These are phyloP conservation scores for Diospyros lotus DNA, from an alignment of 148 eudicot species.

Conservation along the genomic window DNA sequence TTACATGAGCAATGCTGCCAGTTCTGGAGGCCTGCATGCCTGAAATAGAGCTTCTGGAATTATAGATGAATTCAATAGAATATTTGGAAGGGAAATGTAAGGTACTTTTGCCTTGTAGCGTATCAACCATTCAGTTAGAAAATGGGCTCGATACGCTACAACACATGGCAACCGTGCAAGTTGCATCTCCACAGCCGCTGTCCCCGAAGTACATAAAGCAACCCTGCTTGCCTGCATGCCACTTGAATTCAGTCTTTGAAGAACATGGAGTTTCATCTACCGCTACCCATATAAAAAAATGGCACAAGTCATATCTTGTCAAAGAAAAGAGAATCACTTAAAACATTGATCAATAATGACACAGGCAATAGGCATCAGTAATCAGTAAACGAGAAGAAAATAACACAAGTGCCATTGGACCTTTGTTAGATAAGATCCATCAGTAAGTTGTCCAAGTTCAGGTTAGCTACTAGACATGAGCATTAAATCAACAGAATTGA, in stretches of 20 bases:
- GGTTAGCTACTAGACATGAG: too few relatives aligned
- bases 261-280: too few relatives aligned
- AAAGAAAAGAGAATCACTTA: too few relatives aligned
- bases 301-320: too few relatives aligned
- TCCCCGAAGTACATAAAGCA: constrained; percentile 92
- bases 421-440: too few relatives aligned
- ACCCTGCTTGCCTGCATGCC: constrained; percentile 63
- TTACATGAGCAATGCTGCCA: constrained; percentile 65
- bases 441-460: too few relatives aligned
- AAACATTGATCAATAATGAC: too few relatives aligned
- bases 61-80: constrained; percentile 59
- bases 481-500: too few relatives aligned
- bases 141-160: constrained; percentile 90
- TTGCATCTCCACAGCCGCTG: constrained; percentile 84
- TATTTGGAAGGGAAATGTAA: constrained; percentile 82
- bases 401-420: too few relatives aligned
- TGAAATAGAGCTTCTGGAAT: constrained; percentile 90
- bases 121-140: constrained; percentile 78
- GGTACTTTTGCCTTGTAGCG: constrained; percentile 66
- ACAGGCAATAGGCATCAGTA: too few relatives aligned
- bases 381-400: too few relatives aligned
- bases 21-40: constrained; percentile 55
- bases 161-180: constrained; percentile 84
- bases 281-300: too few relatives aligned
- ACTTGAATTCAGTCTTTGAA: neutral